Base-by-base conservation (phyloP, 441 rosid genomes). In the Sinapis alba region DNA sequence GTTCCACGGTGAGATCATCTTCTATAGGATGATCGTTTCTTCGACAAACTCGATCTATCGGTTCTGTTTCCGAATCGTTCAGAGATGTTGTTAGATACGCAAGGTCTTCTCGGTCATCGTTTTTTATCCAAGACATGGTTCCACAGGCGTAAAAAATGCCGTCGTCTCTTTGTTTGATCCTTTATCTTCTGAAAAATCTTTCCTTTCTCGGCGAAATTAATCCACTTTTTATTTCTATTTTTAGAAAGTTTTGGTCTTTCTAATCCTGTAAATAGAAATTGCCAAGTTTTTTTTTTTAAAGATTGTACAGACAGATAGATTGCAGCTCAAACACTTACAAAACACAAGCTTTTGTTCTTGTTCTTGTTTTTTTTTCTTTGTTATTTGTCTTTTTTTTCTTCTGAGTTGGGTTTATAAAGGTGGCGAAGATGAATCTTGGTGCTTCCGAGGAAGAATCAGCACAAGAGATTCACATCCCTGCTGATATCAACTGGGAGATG, bases 401-500 rank as follows among this genome's bases (percentile, higher is more conserved):
- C 16, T 36, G 59, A 19, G 65, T 58, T 11, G 61, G 16, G 62
- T 13, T 51, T 60, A 10, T 5, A 51, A 51, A 18, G 93, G 93
- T 86, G 92, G 92, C 82, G 72, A 88, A 88, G 80, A 89, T 87
- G 91, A 89, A 87, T 77, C 68, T 89, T 36, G 15, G 86, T 28
- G 77, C 88, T 13, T 78, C 85, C 62, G 91, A 85, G 84, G 88
- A 86, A 65, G 86, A 83, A 71, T 75, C 90, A 51, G 72, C 88
- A 0, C 74, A 88, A 34, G 89, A 87, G 83, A 83, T 89, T 80
- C 84, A 85, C 47, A 58, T 87, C 24, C 94, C 94, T 0, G 89
- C 94, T 19, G 94, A 86, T 80, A 72, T 86, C 24, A 88, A 87
- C 72, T 89, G 94, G 94, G 90, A 89, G 73, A 89, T 89, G 94